Conservation (phyloP, 345 rosid genomes). For the Brassica rapa region DNA sequence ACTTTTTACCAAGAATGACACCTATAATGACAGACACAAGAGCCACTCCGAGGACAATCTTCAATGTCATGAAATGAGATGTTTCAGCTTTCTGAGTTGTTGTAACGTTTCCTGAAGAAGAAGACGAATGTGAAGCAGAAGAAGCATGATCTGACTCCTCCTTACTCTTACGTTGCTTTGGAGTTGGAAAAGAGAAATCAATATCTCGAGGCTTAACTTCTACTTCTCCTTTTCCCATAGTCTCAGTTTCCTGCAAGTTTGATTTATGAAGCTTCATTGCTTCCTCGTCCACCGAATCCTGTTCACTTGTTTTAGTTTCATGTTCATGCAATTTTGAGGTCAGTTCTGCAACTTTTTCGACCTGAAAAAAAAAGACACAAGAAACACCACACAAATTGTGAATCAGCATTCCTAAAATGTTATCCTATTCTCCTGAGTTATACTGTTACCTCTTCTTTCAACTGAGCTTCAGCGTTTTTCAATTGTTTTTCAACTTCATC, state of each 20-base stretch:
- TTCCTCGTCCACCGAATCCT: no score
- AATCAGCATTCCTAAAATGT: neutral
- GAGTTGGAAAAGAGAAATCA: conserved; percentile 49
- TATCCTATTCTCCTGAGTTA: neutral
- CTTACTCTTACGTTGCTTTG: conserved; percentile 63
- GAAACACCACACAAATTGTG: neutral
- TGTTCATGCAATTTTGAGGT: conserved; percentile 50
- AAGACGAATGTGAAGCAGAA: conserved; percentile 39
- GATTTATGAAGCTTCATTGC: neutral
- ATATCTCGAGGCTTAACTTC: conserved; percentile 76
- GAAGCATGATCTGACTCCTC: conserved; percentile 50
- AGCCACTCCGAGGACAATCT: conserved; percentile 64
- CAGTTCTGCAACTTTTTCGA: conserved; percentile 47
- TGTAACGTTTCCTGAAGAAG: conserved; percentile 41
- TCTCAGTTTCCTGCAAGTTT: conserved; percentile 42
- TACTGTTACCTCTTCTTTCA: conserved; percentile 54
- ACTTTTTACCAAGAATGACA: conserved; percentile 69
- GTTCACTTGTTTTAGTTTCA: conserved; percentile 5
- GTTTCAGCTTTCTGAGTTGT: conserved; percentile 28
- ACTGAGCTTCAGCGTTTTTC: conserved; percentile 42
- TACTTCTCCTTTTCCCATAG: conserved; percentile 38
- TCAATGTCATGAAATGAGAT: conserved; percentile 48
- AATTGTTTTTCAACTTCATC: conserved; percentile 62
- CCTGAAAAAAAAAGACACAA: conserved; percentile 29
- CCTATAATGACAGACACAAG: conserved; percentile 73